phyloP scores from a whole-genome alignment of 768 basidiomycete genomes.

The Coprinellus aureogranulatus region DNA sequence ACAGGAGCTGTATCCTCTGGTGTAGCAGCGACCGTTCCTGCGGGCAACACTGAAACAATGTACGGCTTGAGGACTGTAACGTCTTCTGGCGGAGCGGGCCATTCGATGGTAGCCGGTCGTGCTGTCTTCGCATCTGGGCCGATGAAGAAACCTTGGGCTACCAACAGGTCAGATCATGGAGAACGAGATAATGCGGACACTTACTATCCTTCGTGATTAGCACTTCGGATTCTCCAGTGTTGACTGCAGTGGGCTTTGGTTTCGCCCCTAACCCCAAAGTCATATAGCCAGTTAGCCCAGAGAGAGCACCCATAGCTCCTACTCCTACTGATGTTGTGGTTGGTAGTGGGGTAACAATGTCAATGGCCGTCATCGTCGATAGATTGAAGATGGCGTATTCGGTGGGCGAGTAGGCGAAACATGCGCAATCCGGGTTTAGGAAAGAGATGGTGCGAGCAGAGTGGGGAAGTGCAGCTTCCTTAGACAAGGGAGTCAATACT shows the following conservation, averaged over 20 bases:
- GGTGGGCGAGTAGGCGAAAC: slow-evolving; percentile 78
- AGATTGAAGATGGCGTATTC: slow-evolving; percentile 76
- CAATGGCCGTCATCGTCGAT: slow-evolving; percentile 52
- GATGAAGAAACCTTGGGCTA: slow-evolving; percentile 70
- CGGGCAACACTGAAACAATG: slow-evolving; percentile 70
- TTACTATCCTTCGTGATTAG: slow-evolving; percentile 78
- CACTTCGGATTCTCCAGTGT: slow-evolving; percentile 58
- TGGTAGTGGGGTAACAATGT: slow-evolving; percentile 51
- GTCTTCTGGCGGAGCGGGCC: slow-evolving; percentile 83
- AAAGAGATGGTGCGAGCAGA: slow-evolving; percentile 86
- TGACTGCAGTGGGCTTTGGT: slow-evolving; percentile 60
- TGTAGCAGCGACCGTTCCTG: slow-evolving; percentile 49
- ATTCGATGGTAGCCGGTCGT: slow-evolving; percentile 53
- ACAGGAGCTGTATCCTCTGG: slow-evolving; percentile 22
- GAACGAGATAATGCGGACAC: slow-evolving; percentile 22
- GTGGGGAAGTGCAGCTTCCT: slow-evolving; percentile 86
- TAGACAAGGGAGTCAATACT: slow-evolving; percentile 1
- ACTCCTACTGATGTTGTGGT: slow-evolving; percentile 39
- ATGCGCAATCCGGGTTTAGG: slow-evolving; percentile 54
- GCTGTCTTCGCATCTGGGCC: slow-evolving; percentile 56
- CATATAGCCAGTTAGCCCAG: slow-evolving; percentile 82
- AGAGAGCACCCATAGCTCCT: slow-evolving; percentile 72
- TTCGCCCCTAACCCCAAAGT: slow-evolving; percentile 75
- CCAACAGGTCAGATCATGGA: neutral
- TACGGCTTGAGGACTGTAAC: slow-evolving; percentile 80